Conservation (phyloP, 148 eudicot genomes). For the Rhododendron williamsianum region DNA sequence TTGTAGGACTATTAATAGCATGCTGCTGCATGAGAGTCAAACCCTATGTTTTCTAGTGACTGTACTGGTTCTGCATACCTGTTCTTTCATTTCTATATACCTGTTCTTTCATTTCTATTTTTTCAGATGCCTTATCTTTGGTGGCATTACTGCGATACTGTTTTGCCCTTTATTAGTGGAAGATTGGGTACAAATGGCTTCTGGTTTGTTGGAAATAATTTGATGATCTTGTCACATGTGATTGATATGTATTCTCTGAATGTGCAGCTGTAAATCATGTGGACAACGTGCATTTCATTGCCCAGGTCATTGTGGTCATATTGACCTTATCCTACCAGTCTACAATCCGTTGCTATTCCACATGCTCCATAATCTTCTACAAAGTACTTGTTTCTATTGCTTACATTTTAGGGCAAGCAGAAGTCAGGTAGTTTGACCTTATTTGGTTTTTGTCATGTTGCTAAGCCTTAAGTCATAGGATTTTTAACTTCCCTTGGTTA, state of each 20-base stretch:
- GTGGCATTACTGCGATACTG: not conserved
- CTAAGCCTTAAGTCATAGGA: not conserved
- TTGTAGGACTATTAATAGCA: not conserved
- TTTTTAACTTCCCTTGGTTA: not conserved
- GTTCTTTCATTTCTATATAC: not conserved
- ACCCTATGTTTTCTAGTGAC: not conserved
- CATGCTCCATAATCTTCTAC: constrained; percentile 44
- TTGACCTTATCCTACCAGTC: constrained; percentile 57
- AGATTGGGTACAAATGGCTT: not conserved
- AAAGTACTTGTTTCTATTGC: constrained; percentile 71
- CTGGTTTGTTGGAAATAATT: not conserved
- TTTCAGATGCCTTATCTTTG: not conserved
- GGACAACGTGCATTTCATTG: constrained; percentile 58
- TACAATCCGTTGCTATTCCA: constrained; percentile 75
- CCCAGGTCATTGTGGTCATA: constrained; percentile 94
- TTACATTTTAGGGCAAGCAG: constrained; percentile 43
- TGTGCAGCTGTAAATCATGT: constrained; percentile 80
- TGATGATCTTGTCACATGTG: constrained; percentile 1
- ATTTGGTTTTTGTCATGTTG: not conserved
- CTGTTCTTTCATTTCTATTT: not conserved
- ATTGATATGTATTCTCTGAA: not conserved
- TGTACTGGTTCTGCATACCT: not conserved
- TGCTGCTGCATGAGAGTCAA: not conserved
- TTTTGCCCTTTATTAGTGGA: not conserved
- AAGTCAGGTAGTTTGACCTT: constrained; percentile 34